Evolutionary conservation across 108 stramenopile species (phyloP), one percentile per base, ranked within the genome.

Genomic region (Fragilaria radians): DNA sequence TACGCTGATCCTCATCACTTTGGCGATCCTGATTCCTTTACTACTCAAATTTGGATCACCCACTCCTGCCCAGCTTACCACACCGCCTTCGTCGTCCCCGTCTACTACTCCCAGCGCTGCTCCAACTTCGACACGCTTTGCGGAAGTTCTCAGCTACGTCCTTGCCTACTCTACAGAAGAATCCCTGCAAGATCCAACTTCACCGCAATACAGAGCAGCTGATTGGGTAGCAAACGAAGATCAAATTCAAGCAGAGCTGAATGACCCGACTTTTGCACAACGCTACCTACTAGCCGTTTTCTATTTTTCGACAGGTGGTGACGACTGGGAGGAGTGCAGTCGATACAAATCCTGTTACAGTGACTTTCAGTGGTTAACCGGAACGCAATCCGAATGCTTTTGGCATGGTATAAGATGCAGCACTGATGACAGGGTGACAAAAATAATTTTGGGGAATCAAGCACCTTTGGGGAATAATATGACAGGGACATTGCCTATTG

Each of bases 201-300:
- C 62, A 11, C 70, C 79, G 18, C 79, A 80, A 49, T 72, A 62
- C 42, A 32, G 34, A 32, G 79, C 79, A 7, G 74, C 63, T 22
- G 25, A 34, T 7, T 80, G 79, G 79, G 54, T 80, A 31, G 79
- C 79, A 25, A 30, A 64, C 5, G 62, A 67, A 7, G 78, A 79
- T 58, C 34, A 2, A 4, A 62, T 63, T 25, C 19, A 45, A 30
- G 21, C 18, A 48, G 54, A 60, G 3, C 14, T 75, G 4, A 56
- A 45, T 27, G 9, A 7, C n/a, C 21, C 19, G 11, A 21, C 7
- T 21, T 23, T 9, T 19, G 14, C 11, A 18, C 29, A 53, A 42
- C 34, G 52, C 49, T 31, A 49, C 28, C 14, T 19, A 30, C 29
- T 71, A 31, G 74, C 69, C 3, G 53, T 61, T 1, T 62, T 76